Evolutionary conservation across 1,139 yeast species (phyloP).

Genomic region (Lodderomyces beijingensis): DNA sequence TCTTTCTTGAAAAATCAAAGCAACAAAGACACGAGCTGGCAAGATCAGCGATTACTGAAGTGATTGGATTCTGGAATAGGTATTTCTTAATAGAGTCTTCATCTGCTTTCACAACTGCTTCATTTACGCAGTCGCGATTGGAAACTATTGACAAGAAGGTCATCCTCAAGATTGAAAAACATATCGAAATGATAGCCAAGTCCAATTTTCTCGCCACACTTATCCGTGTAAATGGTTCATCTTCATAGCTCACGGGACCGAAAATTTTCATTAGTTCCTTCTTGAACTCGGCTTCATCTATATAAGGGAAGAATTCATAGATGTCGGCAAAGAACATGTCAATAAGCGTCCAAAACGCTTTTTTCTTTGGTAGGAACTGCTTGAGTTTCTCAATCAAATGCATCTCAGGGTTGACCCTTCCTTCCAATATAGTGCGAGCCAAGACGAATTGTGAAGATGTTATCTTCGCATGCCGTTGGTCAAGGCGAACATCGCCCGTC

Average conservation of each 20-base stretch:
- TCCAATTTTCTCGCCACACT: conserved; percentile 26
- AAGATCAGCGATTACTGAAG: conserved; percentile 21
- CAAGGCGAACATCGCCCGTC: not conserved
- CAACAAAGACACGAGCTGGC: conserved; percentile 27
- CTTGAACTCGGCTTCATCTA: conserved; percentile 24
- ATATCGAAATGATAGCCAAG: conserved; percentile 27
- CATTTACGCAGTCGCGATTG: conserved; percentile 27
- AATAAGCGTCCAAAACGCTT: conserved; percentile 23
- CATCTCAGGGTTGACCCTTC: conserved; percentile 20
- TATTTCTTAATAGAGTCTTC: conserved; percentile 18
- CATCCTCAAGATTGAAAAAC: conserved; percentile 25
- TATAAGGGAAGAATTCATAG: conserved; percentile 26
- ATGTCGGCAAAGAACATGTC: conserved; percentile 22
- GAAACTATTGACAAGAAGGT: conserved; percentile 28
- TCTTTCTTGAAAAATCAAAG: conserved; percentile 21
- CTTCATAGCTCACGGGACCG: conserved; percentile 21
- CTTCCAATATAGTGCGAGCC: conserved; percentile 18
- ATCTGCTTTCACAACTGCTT: conserved; percentile 15
- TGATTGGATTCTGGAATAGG: conserved; percentile 23
- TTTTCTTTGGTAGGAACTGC: conserved; percentile 24
- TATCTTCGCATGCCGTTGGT: conserved; percentile 12
- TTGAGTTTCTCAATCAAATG: conserved; percentile 24
- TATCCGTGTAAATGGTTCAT: conserved; percentile 12
- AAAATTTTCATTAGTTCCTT: conserved; percentile 18
- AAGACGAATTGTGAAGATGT: conserved; percentile 9